phyloP scores from a whole-genome alignment of 2,329 filamentous ascomycete species.

The Talaromyces sp. region DNA sequence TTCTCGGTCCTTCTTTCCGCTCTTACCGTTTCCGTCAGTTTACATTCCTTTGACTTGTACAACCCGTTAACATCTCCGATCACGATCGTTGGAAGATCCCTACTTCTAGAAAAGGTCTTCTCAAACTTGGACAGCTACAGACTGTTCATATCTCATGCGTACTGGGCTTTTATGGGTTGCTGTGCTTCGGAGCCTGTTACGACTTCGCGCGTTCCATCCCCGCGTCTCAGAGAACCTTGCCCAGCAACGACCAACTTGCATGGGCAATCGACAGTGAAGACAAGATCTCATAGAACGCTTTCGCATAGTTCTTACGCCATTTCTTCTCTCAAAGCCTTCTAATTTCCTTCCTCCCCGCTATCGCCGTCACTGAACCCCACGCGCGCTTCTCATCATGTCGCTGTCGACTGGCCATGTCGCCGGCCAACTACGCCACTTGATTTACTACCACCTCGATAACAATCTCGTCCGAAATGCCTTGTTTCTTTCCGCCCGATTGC shows the following conservation, averaged over 20 bases:
- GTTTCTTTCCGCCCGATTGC: slow-evolving; percentile 86
- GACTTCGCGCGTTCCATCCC: slow-evolving; percentile 26
- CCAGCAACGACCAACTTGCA: slow-evolving; percentile 15
- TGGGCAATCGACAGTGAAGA: slow-evolving; percentile 14
- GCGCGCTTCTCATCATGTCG: slow-evolving; percentile 52
- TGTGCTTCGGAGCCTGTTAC: slow-evolving; percentile 14
- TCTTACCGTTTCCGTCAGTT: slow-evolving; percentile 26
- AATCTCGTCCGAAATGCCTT: slow-evolving; percentile 85
- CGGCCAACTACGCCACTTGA: slow-evolving; percentile 64
- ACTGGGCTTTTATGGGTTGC: slow-evolving; percentile 16
- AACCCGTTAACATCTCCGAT: slow-evolving; percentile 8
- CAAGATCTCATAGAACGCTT: slow-evolving; percentile 7
- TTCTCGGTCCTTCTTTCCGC: slow-evolving; percentile 9
- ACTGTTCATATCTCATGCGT: slow-evolving; percentile 14
- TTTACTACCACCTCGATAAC: slow-evolving; percentile 83
- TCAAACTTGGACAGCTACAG: background rate
- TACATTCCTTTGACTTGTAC: slow-evolving; percentile 25
- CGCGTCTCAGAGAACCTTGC: slow-evolving; percentile 17
- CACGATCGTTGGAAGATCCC: slow-evolving; percentile 9
- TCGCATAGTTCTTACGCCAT: background rate
- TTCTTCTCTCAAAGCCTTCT: background rate
- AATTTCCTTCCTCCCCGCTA: slow-evolving; percentile 3
- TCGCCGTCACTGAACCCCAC: slow-evolving; percentile 3
- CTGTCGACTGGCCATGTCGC: slow-evolving; percentile 58
- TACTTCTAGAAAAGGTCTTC: background rate